Evolutionary conservation across 352 stramenopile species (phyloP).

Genomic region (Blastocystis hominis): DNA sequence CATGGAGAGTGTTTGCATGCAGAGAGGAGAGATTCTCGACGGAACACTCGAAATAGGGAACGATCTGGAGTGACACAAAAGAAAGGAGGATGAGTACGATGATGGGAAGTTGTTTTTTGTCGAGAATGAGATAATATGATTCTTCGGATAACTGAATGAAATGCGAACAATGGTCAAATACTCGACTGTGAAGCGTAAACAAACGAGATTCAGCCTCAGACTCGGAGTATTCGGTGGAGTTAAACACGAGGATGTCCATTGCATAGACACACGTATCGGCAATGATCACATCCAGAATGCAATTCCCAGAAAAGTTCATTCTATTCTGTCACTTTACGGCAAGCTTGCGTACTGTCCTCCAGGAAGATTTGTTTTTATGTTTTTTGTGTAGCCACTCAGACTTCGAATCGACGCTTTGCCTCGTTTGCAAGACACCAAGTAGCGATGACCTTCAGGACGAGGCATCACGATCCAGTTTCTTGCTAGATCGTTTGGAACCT

Average conservation of each 20-base stretch:
- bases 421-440: conserved; percentile 5
- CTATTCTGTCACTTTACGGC: background rate
- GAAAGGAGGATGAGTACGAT: background rate
- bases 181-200: conserved; percentile 2
- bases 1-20: background rate
- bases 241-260: conserved; percentile 46
- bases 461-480: conserved; percentile 11
- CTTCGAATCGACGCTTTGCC: background rate
- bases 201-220: conserved; percentile 35
- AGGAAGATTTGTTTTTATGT: conserved; percentile 31
- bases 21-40: background rate
- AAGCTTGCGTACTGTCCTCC: background rate
- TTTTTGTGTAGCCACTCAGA: background rate
- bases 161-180: background rate
- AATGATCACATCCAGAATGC: conserved; percentile 4
- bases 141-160: conserved; percentile 12
- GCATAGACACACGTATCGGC: background rate
- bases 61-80: background rate
- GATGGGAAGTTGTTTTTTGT: background rate
- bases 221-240: conserved; percentile 10
- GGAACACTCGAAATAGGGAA: background rate
- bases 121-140: background rate
- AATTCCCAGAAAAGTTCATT: conserved; percentile 7
- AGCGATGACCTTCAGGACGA: conserved; percentile 16
- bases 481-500: background rate